Base-by-base conservation (phyloP, 2,329 filamentous ascomycete genomes). In the Colletotrichum chrysophilum region DNA sequence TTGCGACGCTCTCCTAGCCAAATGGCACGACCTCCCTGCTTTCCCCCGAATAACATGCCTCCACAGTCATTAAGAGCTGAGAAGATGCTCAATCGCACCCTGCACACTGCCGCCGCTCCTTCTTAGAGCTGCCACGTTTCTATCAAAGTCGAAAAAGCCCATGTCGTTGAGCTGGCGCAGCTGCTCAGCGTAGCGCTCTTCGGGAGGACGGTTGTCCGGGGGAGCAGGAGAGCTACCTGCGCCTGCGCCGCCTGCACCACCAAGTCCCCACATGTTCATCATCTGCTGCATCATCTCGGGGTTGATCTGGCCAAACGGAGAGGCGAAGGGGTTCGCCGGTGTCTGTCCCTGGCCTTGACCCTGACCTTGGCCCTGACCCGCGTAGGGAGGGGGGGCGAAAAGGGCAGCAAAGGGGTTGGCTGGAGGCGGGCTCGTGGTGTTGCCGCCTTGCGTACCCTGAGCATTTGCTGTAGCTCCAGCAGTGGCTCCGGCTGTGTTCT, bases 81-180 rank as follows among this genome's bases (percentile, higher is more conserved):
- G 85, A 71, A 97, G 86, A 81, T 95, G 92, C 85, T 97, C 94
- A 69, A 97, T 91, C 7, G 95, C 97, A 13, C 96, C 97, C 83
- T 98, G 96, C 55, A 98, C 97, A 83, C 95, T 98, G 13, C 97
- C 97, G 10, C 97, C 97, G 76, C 95, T 95, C 80, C 96, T 91
- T 84, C 96, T 91, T 81, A 99, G 87, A 7, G 97, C 97, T 71
- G 94, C 93, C 36, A 99, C 92, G 80, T 99, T 99, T 79, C 94
- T 89, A 68, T 99, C 96, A 82, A 98, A 99, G 82, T 99, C 96
- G 83, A 93, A 98, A 86, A 99, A 99, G 4, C 97, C 97, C 97
- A 99, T 99, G 79, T 98, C 97, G 84, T 99, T 99, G 77, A 99
- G 87, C 86, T 98, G 96, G 76, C 95, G 90, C 66, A 99, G 88